Base-by-base conservation (phyloP, 2,329 filamentous ascomycete genomes). In the Tolypocladium pustulatum region DNA sequence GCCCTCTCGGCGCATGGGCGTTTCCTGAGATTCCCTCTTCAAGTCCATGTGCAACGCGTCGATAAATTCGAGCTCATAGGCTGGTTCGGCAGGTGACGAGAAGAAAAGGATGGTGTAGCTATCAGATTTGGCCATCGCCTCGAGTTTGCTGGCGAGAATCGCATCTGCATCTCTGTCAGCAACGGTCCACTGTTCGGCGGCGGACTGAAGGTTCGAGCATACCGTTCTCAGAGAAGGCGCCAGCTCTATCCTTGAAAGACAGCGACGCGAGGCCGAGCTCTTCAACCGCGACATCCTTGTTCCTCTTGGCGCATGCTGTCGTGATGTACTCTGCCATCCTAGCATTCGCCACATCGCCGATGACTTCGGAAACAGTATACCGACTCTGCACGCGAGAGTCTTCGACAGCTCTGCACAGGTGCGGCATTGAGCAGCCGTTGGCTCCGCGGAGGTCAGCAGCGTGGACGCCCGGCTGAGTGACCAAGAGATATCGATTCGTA, bases 41-140 rank as follows among this genome's bases (percentile, higher is more conserved):
- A 94, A 74, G 62, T 93, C 89, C 70, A 85, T 83, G 66, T 89
- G 88, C 55, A 88, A 68, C 15, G 80, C 73, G 56, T 85, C 80
- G 58, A 81, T 76, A 66, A 88, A 87, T 4, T 85, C 78, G 52
- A 85, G 76, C 64, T 90, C 82, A 71, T 95, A 94, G 17, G 78
- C 72, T 58, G 72, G 72, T 60, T 77, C 75, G 63, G 72, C 69
- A 1, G 86, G 83, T 0, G 84, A 86, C 9, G 88, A 89, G 54
- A 85, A 81, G 71, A 91, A 90, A 62, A 96, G 76, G 58, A 96
- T 79, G 0, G 90, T 94, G 73, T 89, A 93, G 41, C 79, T 80
- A 51, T 75, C 73, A 22, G 67, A 66, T 4, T 65, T 63, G 9
- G 69, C 66, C 34, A 73, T 67, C 41, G 71, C 68, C 3, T 77